phyloP scores from a whole-genome alignment of 2,329 filamentous ascomycete genomes.

The Fusarium clavum region DNA sequence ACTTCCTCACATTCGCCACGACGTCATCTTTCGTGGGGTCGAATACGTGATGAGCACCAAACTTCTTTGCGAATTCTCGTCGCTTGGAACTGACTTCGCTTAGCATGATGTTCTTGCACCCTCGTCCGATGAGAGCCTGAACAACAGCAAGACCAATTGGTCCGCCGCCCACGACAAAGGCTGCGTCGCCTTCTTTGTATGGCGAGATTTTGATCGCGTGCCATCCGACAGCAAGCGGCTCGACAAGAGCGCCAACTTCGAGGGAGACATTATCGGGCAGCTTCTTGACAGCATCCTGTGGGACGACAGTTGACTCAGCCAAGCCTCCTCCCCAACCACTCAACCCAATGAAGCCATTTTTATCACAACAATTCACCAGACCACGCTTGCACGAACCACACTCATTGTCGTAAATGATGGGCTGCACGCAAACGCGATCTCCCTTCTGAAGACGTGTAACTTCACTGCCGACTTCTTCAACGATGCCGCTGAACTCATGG shows the following conservation, averaged over 20 bases:
- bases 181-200: constrained; percentile 7
- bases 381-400: constrained; percentile 17
- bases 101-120: constrained; percentile 23
- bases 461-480: constrained; percentile 23
- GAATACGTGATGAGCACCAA: constrained; percentile 19
- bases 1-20: constrained; percentile 13
- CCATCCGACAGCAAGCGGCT: constrained; percentile 19
- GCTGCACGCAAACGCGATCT: constrained; percentile 22
- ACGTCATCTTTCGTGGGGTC: constrained; percentile 27
- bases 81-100: constrained; percentile 19
- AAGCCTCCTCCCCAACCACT: constrained; percentile 25
- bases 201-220: constrained; percentile 18
- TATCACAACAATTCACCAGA: constrained; percentile 9
- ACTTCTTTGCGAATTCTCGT: constrained; percentile 20
- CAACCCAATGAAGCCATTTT: constrained; percentile 7
- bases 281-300: constrained; percentile 18
- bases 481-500: constrained; percentile 20
- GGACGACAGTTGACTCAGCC: neutral
- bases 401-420: constrained; percentile 22
- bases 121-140: neutral
- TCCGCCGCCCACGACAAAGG: constrained; percentile 14
- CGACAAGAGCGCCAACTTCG: constrained; percentile 11
- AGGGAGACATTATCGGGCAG: constrained; percentile 15
- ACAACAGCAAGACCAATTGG: constrained; percentile 23
- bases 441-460: constrained; percentile 4